phyloP scores from a whole-genome alignment of 345 rosid genomes.

The Firmiana major region DNA sequence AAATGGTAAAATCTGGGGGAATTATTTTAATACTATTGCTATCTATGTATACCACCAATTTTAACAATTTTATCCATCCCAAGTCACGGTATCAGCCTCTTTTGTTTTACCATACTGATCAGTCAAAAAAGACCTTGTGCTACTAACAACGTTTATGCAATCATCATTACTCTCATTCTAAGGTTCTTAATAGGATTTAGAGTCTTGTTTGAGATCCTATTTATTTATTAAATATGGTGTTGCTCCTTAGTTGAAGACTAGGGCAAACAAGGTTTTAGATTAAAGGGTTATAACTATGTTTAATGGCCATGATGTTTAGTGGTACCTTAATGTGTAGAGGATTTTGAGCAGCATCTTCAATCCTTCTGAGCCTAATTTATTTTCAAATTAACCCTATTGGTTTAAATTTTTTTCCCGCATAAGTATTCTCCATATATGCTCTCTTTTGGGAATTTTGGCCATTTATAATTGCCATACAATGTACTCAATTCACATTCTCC shows the following conservation, averaged over 20 bases:
- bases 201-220: neutral
- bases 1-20: neutral
- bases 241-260: neutral
- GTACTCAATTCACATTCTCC: constrained; percentile 11
- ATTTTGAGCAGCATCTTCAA: neutral
- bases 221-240: neutral
- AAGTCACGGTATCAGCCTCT: neutral
- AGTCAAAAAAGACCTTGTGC: neutral
- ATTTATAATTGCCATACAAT: neutral
- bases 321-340: neutral
- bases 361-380: neutral
- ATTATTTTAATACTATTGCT: no score
- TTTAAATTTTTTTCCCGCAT: constrained; percentile 4
- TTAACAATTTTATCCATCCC: neutral
- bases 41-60: neutral
- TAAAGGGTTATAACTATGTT: neutral
- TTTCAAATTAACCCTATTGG: neutral
- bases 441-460: neutral
- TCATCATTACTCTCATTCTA: neutral
- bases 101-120: neutral
- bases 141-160: neutral
- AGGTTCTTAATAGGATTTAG: neutral
- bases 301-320: neutral
- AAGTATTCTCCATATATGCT: neutral
- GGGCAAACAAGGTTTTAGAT: neutral